A percentile compares a stretch with the other conserved stretches of the same genome.
These are phyloP conservation scores for Aspergillus incahuasiensis DNA, from an alignment of 495 filamentous ascomycete species.

Conservation along the genomic window DNA sequence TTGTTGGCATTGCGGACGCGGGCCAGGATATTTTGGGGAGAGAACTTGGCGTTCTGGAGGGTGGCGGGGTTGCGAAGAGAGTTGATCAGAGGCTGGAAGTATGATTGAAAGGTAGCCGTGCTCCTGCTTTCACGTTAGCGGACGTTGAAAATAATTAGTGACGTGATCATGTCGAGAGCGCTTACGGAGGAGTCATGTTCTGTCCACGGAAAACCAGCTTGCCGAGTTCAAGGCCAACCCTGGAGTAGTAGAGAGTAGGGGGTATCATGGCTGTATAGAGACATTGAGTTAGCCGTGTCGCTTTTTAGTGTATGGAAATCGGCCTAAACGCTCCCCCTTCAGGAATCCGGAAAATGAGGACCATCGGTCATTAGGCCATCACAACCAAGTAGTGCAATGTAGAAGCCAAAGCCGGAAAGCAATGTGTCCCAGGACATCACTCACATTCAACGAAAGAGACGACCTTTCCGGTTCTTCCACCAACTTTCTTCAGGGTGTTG, in stretches of 20 bases:
- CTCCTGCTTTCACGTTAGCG: slow-evolving; percentile 41
- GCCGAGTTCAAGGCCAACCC: slow-evolving; percentile 78
- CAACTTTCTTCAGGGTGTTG: slow-evolving; percentile 66
- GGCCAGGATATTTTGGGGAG: slow-evolving; percentile 52
- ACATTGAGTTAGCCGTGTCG: slow-evolving; percentile 27
- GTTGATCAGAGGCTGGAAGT: slow-evolving; percentile 71
- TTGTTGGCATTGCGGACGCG: slow-evolving; percentile 63
- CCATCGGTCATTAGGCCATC: not conserved
- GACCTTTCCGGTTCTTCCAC: slow-evolving; percentile 77
- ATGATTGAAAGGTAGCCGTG: slow-evolving; percentile 76
- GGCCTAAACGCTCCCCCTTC: slow-evolving; percentile 17
- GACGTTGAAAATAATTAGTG: not conserved
- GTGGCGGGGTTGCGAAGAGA: slow-evolving; percentile 60
- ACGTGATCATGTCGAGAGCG: slow-evolving; percentile 11
- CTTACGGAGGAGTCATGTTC: slow-evolving; percentile 93
- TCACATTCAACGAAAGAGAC: slow-evolving; percentile 83
- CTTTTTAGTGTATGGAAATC: not conserved
- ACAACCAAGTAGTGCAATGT: not conserved
- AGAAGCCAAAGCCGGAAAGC: not conserved
- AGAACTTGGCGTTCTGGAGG: slow-evolving; percentile 38
- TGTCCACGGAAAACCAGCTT: slow-evolving; percentile 84
- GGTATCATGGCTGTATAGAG: slow-evolving; percentile 71
- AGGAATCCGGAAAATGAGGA: slow-evolving; percentile 13
- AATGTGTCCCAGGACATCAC: slow-evolving; percentile 23
- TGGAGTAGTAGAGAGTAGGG: slow-evolving; percentile 81